Conservation (phyloP, 768 basidiomycete species). For the Phylloporus scabripes region DNA sequence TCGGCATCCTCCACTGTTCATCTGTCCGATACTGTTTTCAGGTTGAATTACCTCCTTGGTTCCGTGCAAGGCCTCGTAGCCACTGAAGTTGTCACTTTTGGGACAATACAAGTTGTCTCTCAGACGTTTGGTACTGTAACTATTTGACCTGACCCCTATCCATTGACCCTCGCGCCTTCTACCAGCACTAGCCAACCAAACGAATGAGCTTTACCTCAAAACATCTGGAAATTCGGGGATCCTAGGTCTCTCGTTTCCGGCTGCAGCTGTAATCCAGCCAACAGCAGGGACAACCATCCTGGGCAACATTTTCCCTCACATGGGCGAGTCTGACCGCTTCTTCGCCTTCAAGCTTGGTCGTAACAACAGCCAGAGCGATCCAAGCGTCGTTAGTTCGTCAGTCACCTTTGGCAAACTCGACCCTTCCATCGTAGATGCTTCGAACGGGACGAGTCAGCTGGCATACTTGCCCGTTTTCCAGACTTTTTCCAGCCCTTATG, state of each 20-base stretch:
- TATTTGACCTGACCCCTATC: neutral
- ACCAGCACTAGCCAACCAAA: constrained; percentile 43
- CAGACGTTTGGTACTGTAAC: constrained; percentile 43
- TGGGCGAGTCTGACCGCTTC: constrained; percentile 38
- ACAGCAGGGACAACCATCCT: constrained; percentile 42
- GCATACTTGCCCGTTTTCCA: constrained; percentile 38
- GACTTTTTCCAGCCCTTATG: constrained; percentile 33
- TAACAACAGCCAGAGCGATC: constrained; percentile 14
- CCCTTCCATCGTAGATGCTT: constrained; percentile 15
- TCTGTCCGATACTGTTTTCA: constrained; percentile 35
- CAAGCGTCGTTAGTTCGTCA: constrained; percentile 32
- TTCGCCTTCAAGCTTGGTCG: constrained; percentile 50
- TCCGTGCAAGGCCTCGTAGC: constrained; percentile 48
- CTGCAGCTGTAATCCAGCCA: constrained; percentile 41
- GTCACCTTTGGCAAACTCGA: constrained; percentile 53
- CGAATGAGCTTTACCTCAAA: constrained; percentile 39
- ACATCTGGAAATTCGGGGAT: constrained; percentile 50
- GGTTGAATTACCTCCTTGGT: constrained; percentile 48
- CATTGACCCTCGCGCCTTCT: neutral
- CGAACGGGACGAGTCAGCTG: constrained; percentile 31
- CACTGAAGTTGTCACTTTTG: constrained; percentile 43
- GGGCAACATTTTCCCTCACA: constrained; percentile 41
- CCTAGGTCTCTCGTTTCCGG: constrained; percentile 48
- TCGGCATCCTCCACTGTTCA: constrained; percentile 28
- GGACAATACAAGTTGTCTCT: constrained; percentile 38